Evolutionary conservation across 768 basidiomycete species (phyloP), one percentile per base, ranked within the genome.

Genomic region (Tulasnella sp.): DNA sequence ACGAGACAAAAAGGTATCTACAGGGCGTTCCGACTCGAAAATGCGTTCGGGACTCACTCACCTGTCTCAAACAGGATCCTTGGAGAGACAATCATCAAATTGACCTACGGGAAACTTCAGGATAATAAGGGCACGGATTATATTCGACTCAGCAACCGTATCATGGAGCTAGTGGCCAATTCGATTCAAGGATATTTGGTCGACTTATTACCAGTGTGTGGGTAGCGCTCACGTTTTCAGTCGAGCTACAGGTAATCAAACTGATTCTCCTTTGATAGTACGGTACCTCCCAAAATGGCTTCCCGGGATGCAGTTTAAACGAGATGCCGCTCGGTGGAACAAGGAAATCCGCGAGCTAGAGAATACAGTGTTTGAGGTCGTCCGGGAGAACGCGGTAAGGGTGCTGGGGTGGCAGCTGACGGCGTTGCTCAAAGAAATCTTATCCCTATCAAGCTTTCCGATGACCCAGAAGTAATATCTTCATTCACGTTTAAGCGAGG

Each of bases 281-380:
- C 72, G 70, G 48, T 75, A 79, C 32, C 46, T 80, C 32, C 80
- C 80, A 46, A 26, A 11, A 1, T 80, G 79, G 79, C 40, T 79
- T 20, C 80, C 80, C 9, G 79, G 79, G 35, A 73, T 77, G 20
- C 72, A 72, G 18, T 80, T 79, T 72, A 44, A 77, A 40, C 51
- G 73, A 16, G 23, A 39, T 16, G 79, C 79, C 13, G 7, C 70
- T 18, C 9, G 11, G 6, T 71, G 32, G 35, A 71, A 29, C n/a
- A n/a, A n/a, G n/a, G n/a, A n/a, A n/a, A n/a, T n/a, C n/a, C n/a
- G n/a, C n/a, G n/a, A n/a, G n/a, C 6, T 55, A 18, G 16, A 55
- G 7, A 5, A 20, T 5, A 55, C 15, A 7, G 5, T 55, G 51
- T n/a, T 55, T 20, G 51, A 55, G 16, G 5, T 5, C 5, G 51